These are phyloP conservation scores for Chaetomium strumarium DNA, from an alignment of 2,329 filamentous ascomycete species.

Conservation along the genomic window DNA sequence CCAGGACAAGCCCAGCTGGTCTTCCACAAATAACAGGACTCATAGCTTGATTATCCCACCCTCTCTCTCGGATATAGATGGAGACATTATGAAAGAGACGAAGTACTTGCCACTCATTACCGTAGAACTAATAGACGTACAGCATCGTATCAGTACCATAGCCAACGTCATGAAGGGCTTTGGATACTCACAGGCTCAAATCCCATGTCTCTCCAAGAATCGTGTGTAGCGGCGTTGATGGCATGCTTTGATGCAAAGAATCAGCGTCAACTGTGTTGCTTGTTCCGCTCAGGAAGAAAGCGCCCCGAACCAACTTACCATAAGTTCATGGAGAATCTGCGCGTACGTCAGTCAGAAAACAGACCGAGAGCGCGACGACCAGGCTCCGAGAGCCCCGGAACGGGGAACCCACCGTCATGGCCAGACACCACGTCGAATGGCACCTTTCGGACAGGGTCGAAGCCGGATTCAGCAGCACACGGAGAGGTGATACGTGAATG, in stretches of 20 bases:
- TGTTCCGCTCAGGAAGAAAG: no score
- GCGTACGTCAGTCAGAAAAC: neutral
- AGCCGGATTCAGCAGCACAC: constrained; percentile 5
- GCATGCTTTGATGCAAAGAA: neutral
- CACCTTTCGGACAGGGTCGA: constrained; percentile 8
- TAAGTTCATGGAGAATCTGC: constrained; percentile 6
- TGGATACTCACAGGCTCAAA: neutral
- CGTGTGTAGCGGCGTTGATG: neutral
- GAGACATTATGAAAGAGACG: neutral
- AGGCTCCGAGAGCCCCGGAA: neutral
- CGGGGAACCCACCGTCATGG: neutral
- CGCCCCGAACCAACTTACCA: constrained; percentile 1
- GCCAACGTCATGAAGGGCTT: neutral
- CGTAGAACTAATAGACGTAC: neutral
- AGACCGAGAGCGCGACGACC: neutral
- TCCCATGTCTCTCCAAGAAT: neutral
- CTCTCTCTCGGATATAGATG: no score
- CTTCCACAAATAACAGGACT: neutral
- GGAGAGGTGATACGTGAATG: constrained; percentile 3
- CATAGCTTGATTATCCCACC: no score
- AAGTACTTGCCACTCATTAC: neutral
- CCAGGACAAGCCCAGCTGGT: neutral
- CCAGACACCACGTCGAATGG: constrained; percentile 1
- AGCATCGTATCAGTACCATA: neutral
- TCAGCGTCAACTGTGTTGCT: neutral